Conservation (phyloP, 2,329 filamentous ascomycete genomes). For the Phoma herbarum region DNA sequence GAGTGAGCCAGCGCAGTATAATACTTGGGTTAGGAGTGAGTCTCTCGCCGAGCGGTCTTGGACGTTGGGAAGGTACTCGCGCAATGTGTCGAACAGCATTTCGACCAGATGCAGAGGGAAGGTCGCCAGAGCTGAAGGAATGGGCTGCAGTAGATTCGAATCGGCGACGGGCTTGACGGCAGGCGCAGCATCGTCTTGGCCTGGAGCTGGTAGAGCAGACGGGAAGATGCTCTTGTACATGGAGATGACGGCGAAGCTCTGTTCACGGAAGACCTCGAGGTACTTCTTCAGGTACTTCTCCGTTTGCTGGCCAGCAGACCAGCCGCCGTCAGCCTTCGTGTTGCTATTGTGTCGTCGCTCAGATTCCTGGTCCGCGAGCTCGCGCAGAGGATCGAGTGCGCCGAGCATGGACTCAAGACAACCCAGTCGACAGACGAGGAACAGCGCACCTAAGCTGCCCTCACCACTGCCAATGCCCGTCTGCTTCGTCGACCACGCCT, state of each 20-base stretch:
- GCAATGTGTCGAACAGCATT: conserved; percentile 79
- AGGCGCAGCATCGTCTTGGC: conserved; percentile 37
- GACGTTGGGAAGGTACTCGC: conserved; percentile 80
- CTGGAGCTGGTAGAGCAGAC: conserved; percentile 58
- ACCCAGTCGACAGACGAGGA: conserved; percentile 84
- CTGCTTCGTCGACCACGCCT: conserved; percentile 44
- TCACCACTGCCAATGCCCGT: conserved; percentile 56
- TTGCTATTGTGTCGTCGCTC: conserved; percentile 51
- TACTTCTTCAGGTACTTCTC: conserved; percentile 94
- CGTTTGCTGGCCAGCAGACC: conserved; percentile 85
- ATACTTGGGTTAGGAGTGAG: conserved; percentile 87
- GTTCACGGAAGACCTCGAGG: conserved; percentile 96
- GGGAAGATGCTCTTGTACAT: conserved; percentile 93
- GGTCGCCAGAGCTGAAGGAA: conserved; percentile 80
- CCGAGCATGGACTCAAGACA: conserved; percentile 82
- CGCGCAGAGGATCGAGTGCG: conserved; percentile 83
- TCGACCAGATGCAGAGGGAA: conserved; percentile 86
- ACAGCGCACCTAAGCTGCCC: conserved; percentile 80
- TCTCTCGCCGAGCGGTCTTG: conserved; percentile 82
- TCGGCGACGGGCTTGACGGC: conserved; percentile 32
- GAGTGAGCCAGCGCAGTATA: conserved; percentile 92
- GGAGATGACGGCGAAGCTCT: conserved; percentile 94
- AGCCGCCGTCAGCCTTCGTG: conserved; percentile 56
- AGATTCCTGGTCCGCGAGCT: conserved; percentile 88
- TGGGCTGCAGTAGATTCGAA: conserved; percentile 56